Percentiles rank a stretch among this genome's conserved stretches.
Evolutionary conservation across 2,329 filamentous ascomycete species (phyloP).

Genomic region (Dactylellina drechsleri): DNA sequence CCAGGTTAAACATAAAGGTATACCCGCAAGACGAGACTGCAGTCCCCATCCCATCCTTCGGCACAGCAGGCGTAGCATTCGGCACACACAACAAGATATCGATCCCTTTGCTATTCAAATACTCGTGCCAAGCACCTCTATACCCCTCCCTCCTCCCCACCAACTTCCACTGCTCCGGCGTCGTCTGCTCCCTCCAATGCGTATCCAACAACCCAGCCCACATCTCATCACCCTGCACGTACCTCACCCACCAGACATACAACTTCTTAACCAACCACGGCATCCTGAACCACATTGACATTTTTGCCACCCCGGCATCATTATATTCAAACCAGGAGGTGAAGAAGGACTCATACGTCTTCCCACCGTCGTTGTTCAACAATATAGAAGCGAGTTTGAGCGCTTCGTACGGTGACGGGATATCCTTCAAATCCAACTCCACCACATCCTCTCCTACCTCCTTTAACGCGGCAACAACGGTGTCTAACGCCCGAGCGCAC

Average conservation of each 20-base stretch:
- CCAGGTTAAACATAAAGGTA: constrained; percentile 90
- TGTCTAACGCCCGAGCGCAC: constrained; percentile 78
- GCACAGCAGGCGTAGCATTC: constrained; percentile 88
- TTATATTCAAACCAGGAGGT: constrained; percentile 77
- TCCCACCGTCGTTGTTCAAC: constrained; percentile 84
- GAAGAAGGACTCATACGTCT: constrained; percentile 81
- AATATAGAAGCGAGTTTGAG: constrained; percentile 81
- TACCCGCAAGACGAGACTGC: constrained; percentile 89
- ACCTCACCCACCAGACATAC: constrained; percentile 91
- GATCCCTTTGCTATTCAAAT: constrained; percentile 78
- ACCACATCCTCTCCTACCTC: constrained; percentile 79
- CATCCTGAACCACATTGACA: constrained; percentile 77
- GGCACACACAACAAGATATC: constrained; percentile 86
- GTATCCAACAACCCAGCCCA: constrained; percentile 81
- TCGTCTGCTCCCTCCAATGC: constrained; percentile 75
- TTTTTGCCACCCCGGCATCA: constrained; percentile 79
- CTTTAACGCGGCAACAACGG: constrained; percentile 74
- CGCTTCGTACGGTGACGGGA: constrained; percentile 78
- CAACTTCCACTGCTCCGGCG: constrained; percentile 83
- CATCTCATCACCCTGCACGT: constrained; percentile 77
- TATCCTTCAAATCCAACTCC: constrained; percentile 64
- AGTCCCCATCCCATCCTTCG: constrained; percentile 85
- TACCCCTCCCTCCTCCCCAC: constrained; percentile 80
- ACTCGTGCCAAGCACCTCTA: constrained; percentile 81
- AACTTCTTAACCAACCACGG: constrained; percentile 79